phyloP scores from a whole-genome alignment of 2,329 filamentous ascomycete genomes.

The Aspergillus pseudoterreus region DNA sequence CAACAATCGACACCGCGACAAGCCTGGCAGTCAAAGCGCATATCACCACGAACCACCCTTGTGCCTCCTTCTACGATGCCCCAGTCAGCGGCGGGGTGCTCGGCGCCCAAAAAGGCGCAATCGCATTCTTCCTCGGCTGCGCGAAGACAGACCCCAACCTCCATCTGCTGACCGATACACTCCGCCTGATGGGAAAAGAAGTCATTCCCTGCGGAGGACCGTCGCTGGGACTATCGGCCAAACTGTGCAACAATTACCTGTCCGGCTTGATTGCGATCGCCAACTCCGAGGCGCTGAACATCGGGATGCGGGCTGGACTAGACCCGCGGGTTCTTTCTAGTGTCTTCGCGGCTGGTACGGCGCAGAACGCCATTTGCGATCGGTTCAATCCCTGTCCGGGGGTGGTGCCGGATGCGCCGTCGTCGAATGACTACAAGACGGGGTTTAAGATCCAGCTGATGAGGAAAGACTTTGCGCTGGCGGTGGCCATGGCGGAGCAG shows the following conservation, averaged over 20 bases:
- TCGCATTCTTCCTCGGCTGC: slow-evolving; percentile 52
- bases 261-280: slow-evolving; percentile 59
- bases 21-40: slow-evolving; percentile 45
- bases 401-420: slow-evolving; percentile 47
- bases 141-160: slow-evolving; percentile 20
- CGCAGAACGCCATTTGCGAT: slow-evolving; percentile 51
- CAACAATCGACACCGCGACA: slow-evolving; percentile 54
- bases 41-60: slow-evolving; percentile 34
- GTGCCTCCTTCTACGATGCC: slow-evolving; percentile 50
- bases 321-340: slow-evolving; percentile 52
- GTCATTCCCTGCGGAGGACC: slow-evolving; percentile 52
- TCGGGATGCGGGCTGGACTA: slow-evolving; percentile 57
- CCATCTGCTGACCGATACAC: slow-evolving; percentile 26
- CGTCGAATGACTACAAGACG: slow-evolving; percentile 48
- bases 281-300: slow-evolving; percentile 56
- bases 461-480: slow-evolving; percentile 54
- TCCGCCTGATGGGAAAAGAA: slow-evolving; percentile 52
- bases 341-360: slow-evolving; percentile 51
- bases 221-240: slow-evolving; percentile 21
- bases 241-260: slow-evolving; percentile 61
- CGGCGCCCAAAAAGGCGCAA: slow-evolving; percentile 50
- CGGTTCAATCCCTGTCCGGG: slow-evolving; percentile 52
- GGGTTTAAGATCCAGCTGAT: slow-evolving; percentile 60
- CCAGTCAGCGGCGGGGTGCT: slow-evolving; percentile 53
- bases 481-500: slow-evolving; percentile 52